Evolutionary conservation across 495 filamentous ascomycete species (phyloP).

Genomic region (Penicillium goetzii): DNA sequence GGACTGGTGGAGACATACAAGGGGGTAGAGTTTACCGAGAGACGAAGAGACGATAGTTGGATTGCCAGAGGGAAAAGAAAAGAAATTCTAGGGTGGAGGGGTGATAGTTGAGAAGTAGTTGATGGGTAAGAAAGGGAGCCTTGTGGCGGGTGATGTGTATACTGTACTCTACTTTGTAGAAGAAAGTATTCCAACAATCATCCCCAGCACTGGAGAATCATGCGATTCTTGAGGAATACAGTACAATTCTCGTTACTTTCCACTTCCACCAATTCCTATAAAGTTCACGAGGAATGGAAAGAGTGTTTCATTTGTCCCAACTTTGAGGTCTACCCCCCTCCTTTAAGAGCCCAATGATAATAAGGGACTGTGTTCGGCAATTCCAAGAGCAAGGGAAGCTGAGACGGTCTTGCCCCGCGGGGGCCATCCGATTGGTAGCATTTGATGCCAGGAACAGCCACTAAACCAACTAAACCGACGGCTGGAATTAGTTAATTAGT

Average conservation of each 20-base stretch:
- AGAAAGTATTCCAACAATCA: no score
- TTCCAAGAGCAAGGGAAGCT: constrained; percentile 20
- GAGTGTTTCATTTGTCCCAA: constrained; percentile 2
- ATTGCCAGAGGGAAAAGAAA: neutral
- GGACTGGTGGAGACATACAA: neutral
- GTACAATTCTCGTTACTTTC: neutral
- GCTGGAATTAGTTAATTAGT: no score
- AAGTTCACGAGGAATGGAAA: neutral
- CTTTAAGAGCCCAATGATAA: neutral
- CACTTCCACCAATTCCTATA: neutral
- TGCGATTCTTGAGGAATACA: neutral
- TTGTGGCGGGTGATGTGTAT: neutral
- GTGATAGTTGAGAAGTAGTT: neutral
- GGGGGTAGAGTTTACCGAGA: neutral
- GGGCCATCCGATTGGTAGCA: constrained; percentile 28
- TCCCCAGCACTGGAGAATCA: no score
- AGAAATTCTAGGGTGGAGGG: neutral
- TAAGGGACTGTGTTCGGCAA: neutral
- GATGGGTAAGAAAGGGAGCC: neutral
- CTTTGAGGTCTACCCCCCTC: neutral
- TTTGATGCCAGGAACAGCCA: constrained; percentile 26
- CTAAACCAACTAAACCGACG: neutral
- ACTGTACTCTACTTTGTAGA: neutral
- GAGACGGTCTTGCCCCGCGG: constrained; percentile 29
- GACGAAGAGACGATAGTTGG: neutral